Base-by-base conservation (phyloP, 345 rosid species). In the Cardamine chenopodiifolia region DNA sequence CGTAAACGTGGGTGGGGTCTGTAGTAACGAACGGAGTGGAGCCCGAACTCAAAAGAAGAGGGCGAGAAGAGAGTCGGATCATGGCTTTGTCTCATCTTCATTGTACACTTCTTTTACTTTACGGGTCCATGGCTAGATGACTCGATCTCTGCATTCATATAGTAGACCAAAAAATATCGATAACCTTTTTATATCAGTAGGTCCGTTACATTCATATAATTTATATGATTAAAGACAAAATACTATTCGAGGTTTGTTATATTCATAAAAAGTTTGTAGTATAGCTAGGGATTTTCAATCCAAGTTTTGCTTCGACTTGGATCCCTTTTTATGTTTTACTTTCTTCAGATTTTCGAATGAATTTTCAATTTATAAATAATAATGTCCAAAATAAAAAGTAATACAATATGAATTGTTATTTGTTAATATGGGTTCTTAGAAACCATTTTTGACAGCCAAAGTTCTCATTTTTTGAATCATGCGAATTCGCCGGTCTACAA, bases 71-170 rank as follows among this genome's bases (percentile, higher is more conserved):
- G 72, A 45, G 49, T 34, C 5, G 26, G 63, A 52, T 75, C 79
- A 61, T 75, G 79, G 63, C 32, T 60, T 55, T 68, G 79, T 68
- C 68, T 75, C 74, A 68, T 74, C 68, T 28, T 58, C 67, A 14
- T 66, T 58, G 53, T 74, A 74, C 78, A 74, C 34, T 74, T 58
- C 78, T 49, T 66, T 74, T 48, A 74, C 68, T 74, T 73, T 48
- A 1, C 54, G 79, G 74, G 28, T 31, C 79, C 79, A 62, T 49
- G 13, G 18, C 19, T 26, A 65, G 22, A 32, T 63, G 32, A 13
- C 26, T 48, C 59, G 19, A 34, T 42, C 50, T 23, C 37, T 70
- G 47, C 73, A 17, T 22, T 9, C 13, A 42, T 42, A 20, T 35
- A 37, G 29, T 56, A 29, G 19, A 31, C 55, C 13, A 25, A 13